Conservation (phyloP, 176 grass and related monocot species). For the Pontederia crassipes region DNA sequence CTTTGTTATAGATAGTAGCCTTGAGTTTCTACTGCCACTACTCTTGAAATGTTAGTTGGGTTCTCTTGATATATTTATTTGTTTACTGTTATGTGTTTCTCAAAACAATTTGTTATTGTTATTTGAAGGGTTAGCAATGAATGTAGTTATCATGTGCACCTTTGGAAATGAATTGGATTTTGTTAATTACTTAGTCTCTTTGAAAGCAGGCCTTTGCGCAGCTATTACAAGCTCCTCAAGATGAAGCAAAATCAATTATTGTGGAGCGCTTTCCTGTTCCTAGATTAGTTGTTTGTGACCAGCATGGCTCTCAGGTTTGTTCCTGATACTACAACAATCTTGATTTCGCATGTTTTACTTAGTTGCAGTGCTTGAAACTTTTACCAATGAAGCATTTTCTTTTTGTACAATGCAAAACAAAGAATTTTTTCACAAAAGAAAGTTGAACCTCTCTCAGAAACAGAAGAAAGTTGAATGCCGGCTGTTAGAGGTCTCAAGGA, state of each 20-base stretch:
- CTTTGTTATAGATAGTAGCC: not conserved
- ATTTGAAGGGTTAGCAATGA: too few species aligned
- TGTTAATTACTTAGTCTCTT: constrained; percentile 6
- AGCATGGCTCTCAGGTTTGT: constrained; percentile 89
- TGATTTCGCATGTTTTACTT: too few species aligned
- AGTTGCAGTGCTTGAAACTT: not conserved
- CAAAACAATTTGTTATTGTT: too few species aligned
- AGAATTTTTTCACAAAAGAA: too few species aligned
- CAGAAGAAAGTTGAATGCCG: too few species aligned
- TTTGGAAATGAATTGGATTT: constrained; percentile 2
- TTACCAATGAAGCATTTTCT: not conserved
- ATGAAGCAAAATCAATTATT: constrained; percentile 74
- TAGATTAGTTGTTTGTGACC: constrained; percentile 93
- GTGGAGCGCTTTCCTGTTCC: constrained; percentile 82
- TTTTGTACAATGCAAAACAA: too few species aligned
- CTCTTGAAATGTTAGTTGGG: not conserved
- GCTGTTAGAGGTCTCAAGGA: too few species aligned
- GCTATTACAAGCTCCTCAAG: constrained; percentile 79
- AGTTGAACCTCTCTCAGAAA: too few species aligned
- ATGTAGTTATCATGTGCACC: too few species aligned
- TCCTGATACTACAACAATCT: not conserved
- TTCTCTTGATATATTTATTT: constrained; percentile 6
- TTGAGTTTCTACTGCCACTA: not conserved
- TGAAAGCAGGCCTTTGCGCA: constrained; percentile 72
- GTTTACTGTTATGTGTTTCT: not conserved